phyloP scores from a whole-genome alignment of 2,329 filamentous ascomycete species.

The Lasiodiplodia sp. region DNA sequence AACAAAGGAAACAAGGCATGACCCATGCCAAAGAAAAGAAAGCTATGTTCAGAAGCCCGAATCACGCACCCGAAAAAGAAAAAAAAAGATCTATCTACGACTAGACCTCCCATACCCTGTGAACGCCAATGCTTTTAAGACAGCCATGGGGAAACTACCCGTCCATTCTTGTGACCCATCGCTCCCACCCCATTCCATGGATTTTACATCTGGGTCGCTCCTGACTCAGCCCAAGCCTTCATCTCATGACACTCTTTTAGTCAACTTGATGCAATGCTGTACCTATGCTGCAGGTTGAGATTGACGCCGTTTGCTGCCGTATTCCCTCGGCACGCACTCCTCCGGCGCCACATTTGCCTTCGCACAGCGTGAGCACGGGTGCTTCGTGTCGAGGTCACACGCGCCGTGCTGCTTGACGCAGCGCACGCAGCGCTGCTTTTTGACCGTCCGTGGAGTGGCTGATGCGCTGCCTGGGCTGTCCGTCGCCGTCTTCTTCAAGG shows the following conservation, averaged over 20 bases:
- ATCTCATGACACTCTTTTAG: not conserved
- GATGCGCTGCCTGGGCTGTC: not conserved
- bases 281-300: not conserved
- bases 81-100: no score
- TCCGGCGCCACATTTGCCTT: not conserved
- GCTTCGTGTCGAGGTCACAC: conserved; percentile 1
- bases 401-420: conserved; percentile 20
- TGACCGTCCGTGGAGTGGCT: not conserved
- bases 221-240: not conserved
- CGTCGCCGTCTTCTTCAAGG: conserved; percentile 2
- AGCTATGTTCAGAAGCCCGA: no score
- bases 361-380: conserved; percentile 3
- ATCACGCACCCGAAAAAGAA: no score
- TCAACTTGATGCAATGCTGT: not conserved
- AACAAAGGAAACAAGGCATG: no score
- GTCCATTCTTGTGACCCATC: no score
- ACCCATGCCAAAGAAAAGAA: not conserved
- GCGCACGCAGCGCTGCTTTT: conserved; percentile 11
- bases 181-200: no score
- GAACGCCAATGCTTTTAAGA: no score
- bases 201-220: no score
- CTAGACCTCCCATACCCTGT: no score
- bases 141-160: no score
- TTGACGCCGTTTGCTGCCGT: not conserved
- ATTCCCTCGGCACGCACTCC: conserved; percentile 2